These are phyloP conservation scores for Leishmania braziliensis DNA, from an alignment of 208 protist genomes.

Conservation along the genomic window DNA sequence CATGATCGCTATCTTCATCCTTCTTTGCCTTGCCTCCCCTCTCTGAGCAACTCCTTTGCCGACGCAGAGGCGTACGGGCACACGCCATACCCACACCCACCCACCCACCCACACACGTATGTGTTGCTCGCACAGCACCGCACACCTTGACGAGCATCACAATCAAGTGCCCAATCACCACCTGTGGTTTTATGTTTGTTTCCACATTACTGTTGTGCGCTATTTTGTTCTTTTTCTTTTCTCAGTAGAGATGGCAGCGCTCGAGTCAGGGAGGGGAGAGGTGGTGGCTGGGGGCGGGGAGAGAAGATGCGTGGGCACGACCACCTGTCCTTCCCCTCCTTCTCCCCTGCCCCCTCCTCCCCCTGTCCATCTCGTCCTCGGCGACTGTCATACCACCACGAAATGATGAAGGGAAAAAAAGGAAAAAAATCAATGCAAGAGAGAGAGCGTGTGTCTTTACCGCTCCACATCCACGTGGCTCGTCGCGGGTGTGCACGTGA, in stretches of 20 bases:
- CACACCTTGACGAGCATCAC: neutral
- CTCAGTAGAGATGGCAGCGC: constrained; percentile 5
- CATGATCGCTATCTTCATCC: neutral
- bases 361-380: neutral
- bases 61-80: neutral
- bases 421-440: neutral
- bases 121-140: neutral
- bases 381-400: constrained; percentile 2
- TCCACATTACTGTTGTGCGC: neutral
- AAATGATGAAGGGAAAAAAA: neutral
- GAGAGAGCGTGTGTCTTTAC: neutral
- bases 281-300: neutral
- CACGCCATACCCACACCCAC: neutral
- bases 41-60: neutral
- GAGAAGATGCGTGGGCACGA: neutral
- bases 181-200: neutral
- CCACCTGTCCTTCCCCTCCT: neutral
- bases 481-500: neutral
- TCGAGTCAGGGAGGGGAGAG: neutral
- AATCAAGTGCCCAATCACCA: neutral
- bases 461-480: neutral
- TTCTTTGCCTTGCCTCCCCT: neutral
- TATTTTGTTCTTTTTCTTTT: neutral
- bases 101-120: neutral
- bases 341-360: neutral